Conservation (phyloP, 192 early-diverging fungal species). For the Backusella psychrophila region DNA sequence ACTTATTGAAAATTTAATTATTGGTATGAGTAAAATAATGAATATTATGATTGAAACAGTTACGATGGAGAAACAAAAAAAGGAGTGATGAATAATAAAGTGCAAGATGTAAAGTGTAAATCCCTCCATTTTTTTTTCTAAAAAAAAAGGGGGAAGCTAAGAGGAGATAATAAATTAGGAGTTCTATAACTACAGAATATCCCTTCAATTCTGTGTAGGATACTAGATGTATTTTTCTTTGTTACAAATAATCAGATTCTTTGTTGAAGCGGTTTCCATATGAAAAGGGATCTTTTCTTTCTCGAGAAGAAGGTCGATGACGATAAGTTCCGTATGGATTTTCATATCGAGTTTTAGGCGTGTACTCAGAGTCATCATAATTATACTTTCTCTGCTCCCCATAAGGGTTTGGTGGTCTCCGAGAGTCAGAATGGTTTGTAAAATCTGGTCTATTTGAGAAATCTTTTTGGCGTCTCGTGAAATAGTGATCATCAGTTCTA, state of each 20-base stretch:
- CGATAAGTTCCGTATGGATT: conserved; percentile 1
- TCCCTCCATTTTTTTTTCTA: neutral
- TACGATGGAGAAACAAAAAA: neutral
- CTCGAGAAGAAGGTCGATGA: neutral
- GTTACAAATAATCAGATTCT: neutral
- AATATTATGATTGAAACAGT: neutral
- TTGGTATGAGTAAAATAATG: neutral
- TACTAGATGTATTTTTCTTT: neutral
- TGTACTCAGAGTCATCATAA: neutral
- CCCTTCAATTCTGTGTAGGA: neutral
- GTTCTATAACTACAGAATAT: conserved; percentile 1
- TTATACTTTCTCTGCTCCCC: neutral
- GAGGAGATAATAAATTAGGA: conserved; percentile 4
- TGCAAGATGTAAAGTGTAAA: neutral
- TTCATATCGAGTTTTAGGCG: neutral
- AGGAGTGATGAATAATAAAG: neutral
- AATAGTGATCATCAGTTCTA: neutral
- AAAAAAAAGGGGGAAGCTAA: neutral
- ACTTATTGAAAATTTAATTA: neutral
- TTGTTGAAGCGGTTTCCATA: neutral
- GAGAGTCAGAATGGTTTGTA: neutral
- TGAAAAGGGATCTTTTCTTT: conserved; percentile 6
- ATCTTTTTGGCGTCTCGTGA: neutral
- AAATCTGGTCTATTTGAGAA: neutral
- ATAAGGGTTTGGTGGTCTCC: neutral